A percentile compares a stretch with the other conserved stretches of the same genome.
Evolutionary conservation across 805 yeast genomes (phyloP).

Genomic region (Kuraishia hungarica): DNA sequence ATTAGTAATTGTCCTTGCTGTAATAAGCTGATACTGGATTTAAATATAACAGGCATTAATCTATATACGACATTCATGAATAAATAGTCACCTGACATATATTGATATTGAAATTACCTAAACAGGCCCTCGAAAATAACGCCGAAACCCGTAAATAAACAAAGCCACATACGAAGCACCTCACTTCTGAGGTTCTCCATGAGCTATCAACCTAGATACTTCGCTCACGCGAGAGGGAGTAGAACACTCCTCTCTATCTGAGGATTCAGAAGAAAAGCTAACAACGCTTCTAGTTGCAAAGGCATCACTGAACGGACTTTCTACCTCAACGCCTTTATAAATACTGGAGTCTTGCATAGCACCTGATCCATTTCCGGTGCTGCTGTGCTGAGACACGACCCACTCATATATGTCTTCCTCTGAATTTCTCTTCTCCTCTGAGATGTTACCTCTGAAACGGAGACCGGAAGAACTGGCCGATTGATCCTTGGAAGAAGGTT

Average conservation of each 20-base stretch:
- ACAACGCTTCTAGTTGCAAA: not conserved
- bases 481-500: not conserved
- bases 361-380: not conserved
- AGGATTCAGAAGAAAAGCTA: not conserved
- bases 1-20: constrained; percentile 49
- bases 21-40: constrained; percentile 26
- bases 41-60: not conserved
- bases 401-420: constrained; percentile 3
- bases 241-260: not conserved
- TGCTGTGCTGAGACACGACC: not conserved
- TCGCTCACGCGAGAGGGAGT: not conserved
- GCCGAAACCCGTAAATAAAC: not conserved
- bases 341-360: not conserved
- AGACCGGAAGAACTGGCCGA: not conserved
- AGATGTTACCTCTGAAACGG: not conserved
- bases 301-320: not conserved
- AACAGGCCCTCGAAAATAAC: not conserved
- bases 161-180: not conserved
- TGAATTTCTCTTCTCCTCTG: not conserved
- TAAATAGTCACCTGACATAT: not conserved
- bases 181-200: not conserved
- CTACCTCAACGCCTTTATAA: not conserved
- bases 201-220: not conserved
- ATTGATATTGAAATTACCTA: not conserved
- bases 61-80: not conserved